Base-by-base conservation (phyloP, 495 filamentous ascomycete species). In the Niebla homalea region DNA sequence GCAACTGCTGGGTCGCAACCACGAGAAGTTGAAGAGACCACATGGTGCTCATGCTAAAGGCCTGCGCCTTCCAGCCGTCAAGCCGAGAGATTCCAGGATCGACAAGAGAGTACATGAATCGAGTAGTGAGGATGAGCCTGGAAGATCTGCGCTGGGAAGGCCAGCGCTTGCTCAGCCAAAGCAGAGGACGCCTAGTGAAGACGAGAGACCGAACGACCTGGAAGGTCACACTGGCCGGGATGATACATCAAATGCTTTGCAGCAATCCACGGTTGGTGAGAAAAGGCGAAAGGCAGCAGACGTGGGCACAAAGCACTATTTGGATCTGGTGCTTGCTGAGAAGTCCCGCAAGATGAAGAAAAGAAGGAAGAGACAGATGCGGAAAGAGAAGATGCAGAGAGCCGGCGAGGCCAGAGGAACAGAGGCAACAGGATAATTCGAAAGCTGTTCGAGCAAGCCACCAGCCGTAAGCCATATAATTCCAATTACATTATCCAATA, bases 81-180 rank as follows among this genome's bases (percentile, higher is more conserved):
- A 32, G 37, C 26, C 45, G 22, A 32, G 35, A 22, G 41, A 43
- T 12, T 54, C 46, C 2, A 70, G 65, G 5, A 70, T 71, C 14
- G 66, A 67, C 40, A 70, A 12, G 29, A 32, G 29, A 32, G 7
- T 2, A 12, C 14, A 12, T 32, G 29, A 32, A 32, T 32, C 29
- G 29, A 32, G 29, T 12, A 32, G 75, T 45, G 79, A 80, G 38
- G 79, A 84, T 23, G 79, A 83, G 20, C 67, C 73, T 47, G 79
- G 81, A n/a, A 65, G 80, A 50, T 69, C 75, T 21, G 70, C 73
- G 43, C 57, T 78, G 36, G 73, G 79, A 44, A 70, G 62, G 53
- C 11, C 56, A 12, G 29, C 14, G 29, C 29, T 32, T 32, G 29
- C 29, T 11, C 10, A 32, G 29, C 7, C 29, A 32, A 7, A 12